Percentiles rank a stretch among this genome's conserved stretches.
Conservation (phyloP, 2,329 filamentous ascomycete genomes). For the Talaromyces sp. region DNA sequence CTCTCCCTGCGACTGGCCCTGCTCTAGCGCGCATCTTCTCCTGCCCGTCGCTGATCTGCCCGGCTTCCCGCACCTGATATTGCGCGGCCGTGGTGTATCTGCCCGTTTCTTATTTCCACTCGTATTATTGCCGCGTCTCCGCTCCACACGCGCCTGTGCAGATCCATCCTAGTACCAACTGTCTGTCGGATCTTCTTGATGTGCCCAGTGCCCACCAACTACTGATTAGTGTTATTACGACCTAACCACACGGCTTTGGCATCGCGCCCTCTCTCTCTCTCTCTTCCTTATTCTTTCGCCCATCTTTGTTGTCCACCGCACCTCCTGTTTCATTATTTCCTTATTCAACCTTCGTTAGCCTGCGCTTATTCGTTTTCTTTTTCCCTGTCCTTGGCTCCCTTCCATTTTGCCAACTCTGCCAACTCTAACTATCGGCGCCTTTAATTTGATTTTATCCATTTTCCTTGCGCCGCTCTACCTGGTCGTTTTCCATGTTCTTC, state of each 20-base stretch:
- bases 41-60: background rate
- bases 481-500: background rate
- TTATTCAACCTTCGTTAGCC: background rate
- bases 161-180: slow-evolving; percentile 8
- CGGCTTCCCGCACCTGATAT: slow-evolving; percentile 5
- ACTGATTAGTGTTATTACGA: background rate
- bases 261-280: background rate
- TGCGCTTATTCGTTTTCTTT: slow-evolving; percentile 1
- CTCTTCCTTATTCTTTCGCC: background rate
- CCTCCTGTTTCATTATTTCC: slow-evolving; percentile 1
- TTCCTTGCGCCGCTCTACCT: slow-evolving; percentile 7
- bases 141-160: slow-evolving; percentile 13
- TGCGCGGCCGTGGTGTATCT: slow-evolving; percentile 21
- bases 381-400: slow-evolving; percentile 1
- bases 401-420: slow-evolving; percentile 2
- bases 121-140: slow-evolving; percentile 11
- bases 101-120: slow-evolving; percentile 15
- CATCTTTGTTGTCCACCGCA: background rate
- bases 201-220: background rate
- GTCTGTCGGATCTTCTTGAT: slow-evolving; percentile 1
- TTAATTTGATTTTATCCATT: slow-evolving; percentile 7
- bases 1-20: background rate
- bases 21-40: background rate
- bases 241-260: background rate
- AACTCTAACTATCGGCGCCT: background rate